Percentiles rank a stretch among this genome's conserved stretches.
Conservation (phyloP, 1,284 basidiomycete genomes). For the Moesziomyces aphidis region DNA sequence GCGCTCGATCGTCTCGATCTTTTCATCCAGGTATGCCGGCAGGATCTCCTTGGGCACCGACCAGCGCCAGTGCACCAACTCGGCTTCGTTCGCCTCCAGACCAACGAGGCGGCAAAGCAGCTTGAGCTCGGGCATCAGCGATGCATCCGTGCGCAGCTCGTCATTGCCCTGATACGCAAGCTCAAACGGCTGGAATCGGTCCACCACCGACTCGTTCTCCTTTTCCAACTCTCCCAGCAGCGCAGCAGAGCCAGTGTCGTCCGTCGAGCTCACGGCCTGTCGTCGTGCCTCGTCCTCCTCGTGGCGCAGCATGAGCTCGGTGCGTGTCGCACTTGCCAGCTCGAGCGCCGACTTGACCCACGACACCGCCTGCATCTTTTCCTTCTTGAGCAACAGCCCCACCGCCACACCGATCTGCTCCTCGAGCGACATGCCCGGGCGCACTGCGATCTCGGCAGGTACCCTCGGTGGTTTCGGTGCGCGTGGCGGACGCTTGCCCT, state of each 20-base stretch:
- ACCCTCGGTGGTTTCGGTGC: constrained; percentile 44
- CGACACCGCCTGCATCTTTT: constrained; percentile 58
- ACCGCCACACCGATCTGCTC: constrained; percentile 65
- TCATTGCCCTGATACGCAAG: constrained; percentile 45
- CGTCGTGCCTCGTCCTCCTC: constrained; percentile 29
- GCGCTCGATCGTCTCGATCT: constrained; percentile 60
- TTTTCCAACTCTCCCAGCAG: constrained; percentile 32
- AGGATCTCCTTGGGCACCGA: constrained; percentile 48
- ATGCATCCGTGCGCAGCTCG: constrained; percentile 53
- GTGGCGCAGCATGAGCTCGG: constrained; percentile 42
- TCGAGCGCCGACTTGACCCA: constrained; percentile 66
- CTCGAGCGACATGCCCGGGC: constrained; percentile 41
- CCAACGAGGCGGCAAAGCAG: constrained; percentile 62
- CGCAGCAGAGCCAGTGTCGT: constrained; percentile 5
- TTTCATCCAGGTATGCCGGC: constrained; percentile 54
- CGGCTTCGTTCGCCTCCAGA: constrained; percentile 47
- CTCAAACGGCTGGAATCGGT: constrained; percentile 38
- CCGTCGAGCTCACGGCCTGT: not conserved
- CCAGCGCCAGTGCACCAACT: constrained; percentile 57
- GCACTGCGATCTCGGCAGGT: constrained; percentile 58
- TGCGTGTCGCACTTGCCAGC: constrained; percentile 55
- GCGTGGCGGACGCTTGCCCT: constrained; percentile 51
- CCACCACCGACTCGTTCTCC: constrained; percentile 34
- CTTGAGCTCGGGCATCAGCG: constrained; percentile 58
- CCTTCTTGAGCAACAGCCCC: constrained; percentile 58